These are phyloP conservation scores for Sutorius australiensis DNA, from an alignment of 768 basidiomycete species.

Conservation along the genomic window DNA sequence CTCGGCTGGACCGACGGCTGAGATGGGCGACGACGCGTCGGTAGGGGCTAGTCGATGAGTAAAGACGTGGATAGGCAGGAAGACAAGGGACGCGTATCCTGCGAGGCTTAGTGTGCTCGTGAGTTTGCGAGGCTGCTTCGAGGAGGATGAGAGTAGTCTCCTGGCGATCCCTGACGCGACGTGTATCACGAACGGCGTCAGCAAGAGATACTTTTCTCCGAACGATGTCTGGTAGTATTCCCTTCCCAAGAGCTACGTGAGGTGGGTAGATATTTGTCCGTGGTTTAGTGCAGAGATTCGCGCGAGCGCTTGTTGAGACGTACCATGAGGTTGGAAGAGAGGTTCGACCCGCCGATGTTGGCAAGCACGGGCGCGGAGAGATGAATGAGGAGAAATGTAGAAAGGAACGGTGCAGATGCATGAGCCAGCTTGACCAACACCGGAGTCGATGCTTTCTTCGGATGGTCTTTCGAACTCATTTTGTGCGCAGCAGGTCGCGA, in stretches of 20 bases:
- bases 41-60: conserved; percentile 61
- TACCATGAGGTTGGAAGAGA: conserved; percentile 76
- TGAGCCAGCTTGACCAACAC: conserved; percentile 58
- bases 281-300: not conserved
- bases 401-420: conserved; percentile 70
- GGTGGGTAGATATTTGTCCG: not conserved
- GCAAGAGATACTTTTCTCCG: conserved; percentile 64
- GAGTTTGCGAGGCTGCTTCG: conserved; percentile 32
- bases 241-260: conserved; percentile 65
- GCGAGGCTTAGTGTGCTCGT: conserved; percentile 50
- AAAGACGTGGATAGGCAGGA: conserved; percentile 67
- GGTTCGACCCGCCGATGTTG: conserved; percentile 61
- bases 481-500: not conserved
- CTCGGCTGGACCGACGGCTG: conserved; percentile 63
- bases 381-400: conserved; percentile 72
- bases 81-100: conserved; percentile 56
- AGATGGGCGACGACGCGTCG: conserved; percentile 36
- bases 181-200: conserved; percentile 66
- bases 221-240: conserved; percentile 81
- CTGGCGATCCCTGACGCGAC: conserved; percentile 54
- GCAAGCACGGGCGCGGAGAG: conserved; percentile 71
- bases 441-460: conserved; percentile 12
- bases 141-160: conserved; percentile 46
- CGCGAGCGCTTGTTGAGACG: conserved; percentile 13
- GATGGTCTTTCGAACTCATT: conserved; percentile 4